Conservation (phyloP, 306 rosid genomes). For the Cicer cuneatum region DNA sequence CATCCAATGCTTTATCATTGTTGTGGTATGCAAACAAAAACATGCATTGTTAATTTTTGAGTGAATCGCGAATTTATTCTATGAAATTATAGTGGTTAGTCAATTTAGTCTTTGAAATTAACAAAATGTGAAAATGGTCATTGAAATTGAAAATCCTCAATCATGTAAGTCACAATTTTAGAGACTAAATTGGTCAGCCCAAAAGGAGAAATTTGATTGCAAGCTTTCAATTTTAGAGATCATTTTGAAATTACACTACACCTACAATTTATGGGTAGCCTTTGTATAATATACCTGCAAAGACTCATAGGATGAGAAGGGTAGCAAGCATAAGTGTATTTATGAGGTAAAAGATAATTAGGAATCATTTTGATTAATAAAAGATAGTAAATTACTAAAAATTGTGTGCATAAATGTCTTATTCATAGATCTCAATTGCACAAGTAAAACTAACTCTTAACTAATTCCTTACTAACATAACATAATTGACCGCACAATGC, state of each 20-base stretch:
- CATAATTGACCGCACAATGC: constrained; percentile 47
- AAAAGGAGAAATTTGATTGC: background rate
- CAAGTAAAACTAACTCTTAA: no score
- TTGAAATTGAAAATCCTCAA: background rate
- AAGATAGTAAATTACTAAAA: no score
- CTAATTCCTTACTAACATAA: no score
- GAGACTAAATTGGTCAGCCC: background rate
- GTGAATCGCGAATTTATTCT: background rate
- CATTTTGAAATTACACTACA: background rate
- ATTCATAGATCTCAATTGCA: no score
- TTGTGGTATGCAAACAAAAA: constrained; percentile 2
- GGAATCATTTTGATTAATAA: no score
- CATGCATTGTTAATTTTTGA: background rate
- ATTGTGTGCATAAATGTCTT: no score
- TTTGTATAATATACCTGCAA: background rate
- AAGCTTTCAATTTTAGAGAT: background rate
- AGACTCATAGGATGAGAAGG: no score
- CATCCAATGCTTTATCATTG: constrained; percentile 6
- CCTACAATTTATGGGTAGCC: background rate
- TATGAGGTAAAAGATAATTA: no score
- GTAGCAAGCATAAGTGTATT: no score
- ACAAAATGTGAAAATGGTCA: no score
- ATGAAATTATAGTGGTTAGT: background rate
- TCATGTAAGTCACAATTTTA: background rate
- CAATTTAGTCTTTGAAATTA: background rate